phyloP scores from a whole-genome alignment of 192 early-diverging fungal genomes.

The Radiomyces spectabilis region DNA sequence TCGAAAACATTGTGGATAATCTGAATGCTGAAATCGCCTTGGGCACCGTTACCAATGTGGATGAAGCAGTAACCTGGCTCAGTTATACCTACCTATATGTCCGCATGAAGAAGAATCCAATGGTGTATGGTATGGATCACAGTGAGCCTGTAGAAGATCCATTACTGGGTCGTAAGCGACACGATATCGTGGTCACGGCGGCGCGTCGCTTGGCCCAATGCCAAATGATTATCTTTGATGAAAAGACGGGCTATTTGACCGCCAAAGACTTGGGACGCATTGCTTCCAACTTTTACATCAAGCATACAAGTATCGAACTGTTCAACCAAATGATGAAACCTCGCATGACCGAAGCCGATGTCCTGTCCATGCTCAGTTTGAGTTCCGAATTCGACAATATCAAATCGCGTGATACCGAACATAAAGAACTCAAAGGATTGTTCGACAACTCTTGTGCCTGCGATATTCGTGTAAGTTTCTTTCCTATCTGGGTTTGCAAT shows the following conservation, averaged over 20 bases:
- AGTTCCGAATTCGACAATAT: slow-evolving; percentile 95
- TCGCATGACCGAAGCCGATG: slow-evolving; percentile 91
- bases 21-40: slow-evolving; percentile 96
- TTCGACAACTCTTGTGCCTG: slow-evolving; percentile 72
- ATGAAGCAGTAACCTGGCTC: slow-evolving; percentile 95
- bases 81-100: slow-evolving; percentile 96
- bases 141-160: slow-evolving; percentile 74
- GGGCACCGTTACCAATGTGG: slow-evolving; percentile 91
- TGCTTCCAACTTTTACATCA: slow-evolving; percentile 89
- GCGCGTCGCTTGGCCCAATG: slow-evolving; percentile 68
- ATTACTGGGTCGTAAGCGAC: slow-evolving; percentile 66
- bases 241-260: slow-evolving; percentile 72
- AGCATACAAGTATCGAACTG: slow-evolving; percentile 75
- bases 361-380: slow-evolving; percentile 77
- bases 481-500: neutral
- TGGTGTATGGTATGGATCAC: slow-evolving; percentile 85
- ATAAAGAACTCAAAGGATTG: slow-evolving; percentile 65
- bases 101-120: slow-evolving; percentile 93
- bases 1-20: slow-evolving; percentile 80
- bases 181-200: slow-evolving; percentile 73
- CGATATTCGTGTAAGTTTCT: slow-evolving; percentile 63
- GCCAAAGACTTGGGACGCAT: slow-evolving; percentile 92
- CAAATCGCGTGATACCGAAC: slow-evolving; percentile 85
- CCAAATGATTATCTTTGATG: slow-evolving; percentile 93
- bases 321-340: slow-evolving; percentile 84